These are phyloP conservation scores for Fusarium anthophilum DNA, from an alignment of 2,329 filamentous ascomycete species.

Conservation along the genomic window DNA sequence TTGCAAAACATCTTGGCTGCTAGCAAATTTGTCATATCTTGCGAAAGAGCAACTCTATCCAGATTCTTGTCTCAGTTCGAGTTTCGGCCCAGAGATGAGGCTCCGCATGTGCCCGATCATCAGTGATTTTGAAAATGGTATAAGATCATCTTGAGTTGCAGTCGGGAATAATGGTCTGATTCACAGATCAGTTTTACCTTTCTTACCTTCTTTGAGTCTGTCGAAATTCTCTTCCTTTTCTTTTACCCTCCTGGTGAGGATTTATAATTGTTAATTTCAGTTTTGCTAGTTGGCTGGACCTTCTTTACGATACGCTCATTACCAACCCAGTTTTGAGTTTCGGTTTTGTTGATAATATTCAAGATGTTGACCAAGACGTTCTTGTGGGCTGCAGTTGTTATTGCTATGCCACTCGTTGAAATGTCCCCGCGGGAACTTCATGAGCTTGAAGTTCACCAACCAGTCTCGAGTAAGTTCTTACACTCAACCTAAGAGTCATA, in stretches of 20 bases:
- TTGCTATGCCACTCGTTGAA: constrained; percentile 22
- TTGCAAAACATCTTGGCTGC: constrained; percentile 7
- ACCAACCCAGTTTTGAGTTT: background rate
- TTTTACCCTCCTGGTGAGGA: constrained; percentile 19
- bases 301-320: background rate
- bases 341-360: background rate
- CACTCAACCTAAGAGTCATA: no score
- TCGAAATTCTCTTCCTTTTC: background rate
- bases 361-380: constrained; percentile 3
- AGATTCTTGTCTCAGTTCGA: background rate
- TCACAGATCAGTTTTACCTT: background rate
- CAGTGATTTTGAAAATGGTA: background rate
- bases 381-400: background rate
- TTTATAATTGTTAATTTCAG: background rate
- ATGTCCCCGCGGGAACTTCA: constrained; percentile 3
- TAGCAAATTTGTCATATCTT: background rate
- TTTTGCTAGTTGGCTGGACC: background rate
- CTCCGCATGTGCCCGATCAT: background rate
- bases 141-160: background rate
- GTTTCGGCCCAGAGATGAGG: background rate
- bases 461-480: background rate
- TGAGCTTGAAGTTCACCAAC: background rate
- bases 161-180: background rate
- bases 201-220: background rate
- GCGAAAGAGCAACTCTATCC: background rate